phyloP scores from a whole-genome alignment of 805 yeast genomes.

The Debaryomyces castellii region DNA sequence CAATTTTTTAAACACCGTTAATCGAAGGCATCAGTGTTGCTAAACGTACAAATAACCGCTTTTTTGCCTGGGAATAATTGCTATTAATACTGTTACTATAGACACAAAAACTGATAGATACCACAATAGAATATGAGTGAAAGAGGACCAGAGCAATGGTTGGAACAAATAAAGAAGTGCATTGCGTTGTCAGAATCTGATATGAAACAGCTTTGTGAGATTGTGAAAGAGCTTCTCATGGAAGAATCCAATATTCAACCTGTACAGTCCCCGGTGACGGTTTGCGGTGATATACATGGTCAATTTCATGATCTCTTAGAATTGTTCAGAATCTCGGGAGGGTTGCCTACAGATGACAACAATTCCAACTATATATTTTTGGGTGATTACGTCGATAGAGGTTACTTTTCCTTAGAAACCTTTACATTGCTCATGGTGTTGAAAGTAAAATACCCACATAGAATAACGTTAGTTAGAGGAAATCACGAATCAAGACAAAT shows the following conservation, averaged over 20 bases:
- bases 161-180: slow-evolving; percentile 89
- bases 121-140: slow-evolving; percentile 45
- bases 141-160: slow-evolving; percentile 94
- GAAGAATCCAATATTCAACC: slow-evolving; percentile 96
- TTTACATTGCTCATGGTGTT: slow-evolving; percentile 91
- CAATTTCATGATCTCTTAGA: slow-evolving; percentile 94
- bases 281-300: slow-evolving; percentile 97
- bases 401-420: slow-evolving; percentile 93
- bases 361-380: slow-evolving; percentile 72
- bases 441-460: slow-evolving; percentile 82
- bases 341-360: slow-evolving; percentile 75
- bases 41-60: no score
- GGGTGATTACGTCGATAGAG: slow-evolving; percentile 97
- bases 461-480: slow-evolving; percentile 92
- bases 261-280: slow-evolving; percentile 89
- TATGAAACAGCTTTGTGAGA: slow-evolving; percentile 94
- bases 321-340: slow-evolving; percentile 87
- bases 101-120: background rate
- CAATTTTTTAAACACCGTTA: no score
- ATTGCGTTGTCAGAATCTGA: slow-evolving; percentile 85
- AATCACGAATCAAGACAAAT: slow-evolving; percentile 96
- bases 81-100: background rate
- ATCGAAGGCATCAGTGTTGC: no score
- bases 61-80: no score
- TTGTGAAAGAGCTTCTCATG: slow-evolving; percentile 91